Conservation (phyloP, 306 rosid species). For the Malus asiatica region DNA sequence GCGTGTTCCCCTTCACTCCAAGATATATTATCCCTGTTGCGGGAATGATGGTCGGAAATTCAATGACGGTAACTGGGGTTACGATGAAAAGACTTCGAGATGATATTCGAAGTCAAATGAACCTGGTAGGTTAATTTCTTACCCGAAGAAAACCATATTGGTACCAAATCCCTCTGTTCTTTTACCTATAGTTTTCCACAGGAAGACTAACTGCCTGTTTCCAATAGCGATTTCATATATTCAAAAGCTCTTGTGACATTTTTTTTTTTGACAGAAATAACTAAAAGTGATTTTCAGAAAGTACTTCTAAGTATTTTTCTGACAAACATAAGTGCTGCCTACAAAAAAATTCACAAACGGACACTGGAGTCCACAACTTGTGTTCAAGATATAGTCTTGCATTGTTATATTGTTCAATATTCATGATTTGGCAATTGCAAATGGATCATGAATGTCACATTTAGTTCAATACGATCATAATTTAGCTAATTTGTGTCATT, state of each 20-base stretch:
- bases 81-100: slow-evolving; percentile 90
- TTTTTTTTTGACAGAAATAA: no score
- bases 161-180: background rate
- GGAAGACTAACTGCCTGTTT: background rate
- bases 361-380: background rate
- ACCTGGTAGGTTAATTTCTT: slow-evolving; percentile 37
- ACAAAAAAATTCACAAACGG: no score
- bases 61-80: slow-evolving; percentile 95
- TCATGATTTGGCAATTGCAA: background rate
- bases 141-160: background rate
- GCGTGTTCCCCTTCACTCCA: slow-evolving; percentile 88
- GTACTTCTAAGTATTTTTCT: background rate
- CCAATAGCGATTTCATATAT: background rate
- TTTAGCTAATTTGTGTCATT: background rate
- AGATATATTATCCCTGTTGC: slow-evolving; percentile 83
- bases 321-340: background rate
- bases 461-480: background rate
- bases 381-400: background rate
- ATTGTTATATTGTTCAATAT: background rate
- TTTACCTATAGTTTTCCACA: background rate
- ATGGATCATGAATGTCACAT: background rate
- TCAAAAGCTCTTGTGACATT: background rate
- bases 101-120: slow-evolving; percentile 65
- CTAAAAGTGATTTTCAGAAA: background rate
- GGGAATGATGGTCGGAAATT: slow-evolving; percentile 97